Base-by-base conservation (phyloP, 1,284 basidiomycete species). In the Athelia psychrophila region DNA sequence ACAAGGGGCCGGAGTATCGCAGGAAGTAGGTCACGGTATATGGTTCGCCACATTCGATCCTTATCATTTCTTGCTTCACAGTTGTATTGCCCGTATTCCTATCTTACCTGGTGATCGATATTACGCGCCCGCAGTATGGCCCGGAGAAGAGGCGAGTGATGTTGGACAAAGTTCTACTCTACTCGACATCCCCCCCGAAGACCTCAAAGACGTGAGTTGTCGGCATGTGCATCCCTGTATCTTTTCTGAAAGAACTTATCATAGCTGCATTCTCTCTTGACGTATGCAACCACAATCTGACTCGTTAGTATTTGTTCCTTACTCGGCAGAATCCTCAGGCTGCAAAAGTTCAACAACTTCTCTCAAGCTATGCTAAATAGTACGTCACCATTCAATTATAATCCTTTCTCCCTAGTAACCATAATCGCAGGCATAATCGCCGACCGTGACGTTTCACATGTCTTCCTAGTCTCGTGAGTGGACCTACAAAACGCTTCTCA, bases 261-360 rank as follows among this genome's bases (percentile, higher is more conserved):
- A 19, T 44, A 83, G 80, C 66, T 83, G 8, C 81, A 84, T 58
- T 71, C 78, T 2, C 66, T 82, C 18, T 69, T 84, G 20, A 78
- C 81, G 83, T 84, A 68, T 44, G 79, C 63, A 35, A 49, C n/a
- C 45, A 19, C n/a, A 51, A 4, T 9, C 33, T n/a, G n/a, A n/a
- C n/a, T n/a, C n/a, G n/a, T n/a, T n/a, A n/a, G n/a, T n/a, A n/a
- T n/a, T n/a, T n/a, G n/a, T n/a, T n/a, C n/a, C n/a, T 20, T 30
- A 40, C 50, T 16, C 51, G n/a, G n/a, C n/a, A n/a, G n/a, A n/a
- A n/a, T n/a, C n/a, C n/a, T n/a, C n/a, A 86, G 84, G 8, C 64
- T 88, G 19, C 82, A 84, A 51, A 88, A 88, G 68, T 88, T 83
- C 53, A 70, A 83, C 1, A 73, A 73, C 0, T 79, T 87, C 47